A percentile compares a stretch with the other conserved stretches of the same genome.
Evolutionary conservation across 108 stramenopile species (phyloP).

Genomic region (Aurantiochytrium sp.): DNA sequence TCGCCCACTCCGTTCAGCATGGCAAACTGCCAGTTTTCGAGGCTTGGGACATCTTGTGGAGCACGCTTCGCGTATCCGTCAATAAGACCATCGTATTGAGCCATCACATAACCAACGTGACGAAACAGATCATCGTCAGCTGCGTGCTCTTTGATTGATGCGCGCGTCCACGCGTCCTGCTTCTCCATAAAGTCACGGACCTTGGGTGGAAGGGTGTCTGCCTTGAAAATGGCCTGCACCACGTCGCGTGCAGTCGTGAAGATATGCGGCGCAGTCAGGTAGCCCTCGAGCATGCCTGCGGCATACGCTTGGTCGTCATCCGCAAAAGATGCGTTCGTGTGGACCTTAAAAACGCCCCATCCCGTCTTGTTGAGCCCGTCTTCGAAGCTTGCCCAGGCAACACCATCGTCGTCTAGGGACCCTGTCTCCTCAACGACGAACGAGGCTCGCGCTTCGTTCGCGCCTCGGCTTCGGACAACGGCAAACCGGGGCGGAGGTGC

Average conservation of each 20-base stretch:
- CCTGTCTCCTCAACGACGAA: background rate
- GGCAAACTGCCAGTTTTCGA: background rate
- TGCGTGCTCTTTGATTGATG: background rate
- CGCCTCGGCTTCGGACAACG: background rate
- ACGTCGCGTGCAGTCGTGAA: background rate
- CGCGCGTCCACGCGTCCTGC: slow-evolving; percentile 2
- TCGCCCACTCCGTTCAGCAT: slow-evolving; percentile 25
- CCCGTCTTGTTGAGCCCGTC: background rate
- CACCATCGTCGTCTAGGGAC: background rate
- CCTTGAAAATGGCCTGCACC: background rate
- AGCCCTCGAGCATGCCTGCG: background rate
- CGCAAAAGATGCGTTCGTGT: background rate
- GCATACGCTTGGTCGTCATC: background rate
- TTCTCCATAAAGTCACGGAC: background rate
- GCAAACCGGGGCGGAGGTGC: background rate
- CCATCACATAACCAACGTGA: background rate
- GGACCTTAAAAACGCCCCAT: background rate
- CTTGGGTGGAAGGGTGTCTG: background rate
- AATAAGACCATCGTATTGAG: slow-evolving; percentile 21
- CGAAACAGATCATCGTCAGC: background rate
- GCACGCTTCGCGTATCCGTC: background rate
- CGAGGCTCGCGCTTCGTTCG: too few species aligned
- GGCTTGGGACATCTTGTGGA: background rate
- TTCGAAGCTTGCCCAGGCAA: background rate
- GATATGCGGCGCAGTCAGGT: background rate